phyloP scores from a whole-genome alignment of 495 filamentous ascomycete species.

The Penicillium atrosanguineum region DNA sequence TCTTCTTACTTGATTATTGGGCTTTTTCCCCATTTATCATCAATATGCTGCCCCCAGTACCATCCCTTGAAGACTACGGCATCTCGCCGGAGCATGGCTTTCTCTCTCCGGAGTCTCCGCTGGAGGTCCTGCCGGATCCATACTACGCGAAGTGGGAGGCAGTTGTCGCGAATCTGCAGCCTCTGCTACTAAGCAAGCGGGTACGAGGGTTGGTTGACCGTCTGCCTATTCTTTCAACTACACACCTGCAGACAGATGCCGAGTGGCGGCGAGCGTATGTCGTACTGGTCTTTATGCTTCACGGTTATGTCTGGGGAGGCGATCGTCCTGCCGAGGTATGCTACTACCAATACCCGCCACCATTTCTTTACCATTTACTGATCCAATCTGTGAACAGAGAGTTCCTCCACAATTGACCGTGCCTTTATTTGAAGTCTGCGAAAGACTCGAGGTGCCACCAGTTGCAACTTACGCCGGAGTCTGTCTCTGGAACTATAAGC shows the following conservation, averaged over 20 bases:
- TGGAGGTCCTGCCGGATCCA: conserved; percentile 73
- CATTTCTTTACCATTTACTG: conserved; percentile 5
- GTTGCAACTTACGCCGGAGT: conserved; percentile 94
- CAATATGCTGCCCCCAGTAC: conserved; percentile 80
- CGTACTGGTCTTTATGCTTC: conserved; percentile 81
- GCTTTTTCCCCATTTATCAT: neutral
- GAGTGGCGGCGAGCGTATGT: conserved; percentile 94
- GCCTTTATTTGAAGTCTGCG: conserved; percentile 75
- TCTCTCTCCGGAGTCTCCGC: conserved; percentile 76
- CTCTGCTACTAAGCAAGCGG: conserved; percentile 77
- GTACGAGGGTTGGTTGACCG: conserved; percentile 71
- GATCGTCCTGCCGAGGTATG: conserved; percentile 72
- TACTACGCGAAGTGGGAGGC: conserved; percentile 96
- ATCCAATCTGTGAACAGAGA: conserved; percentile 47
- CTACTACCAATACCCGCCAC: neutral
- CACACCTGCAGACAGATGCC: conserved; percentile 70
- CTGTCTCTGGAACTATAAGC: conserved; percentile 94
- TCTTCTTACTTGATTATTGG: neutral
- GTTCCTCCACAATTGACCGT: conserved; percentile 82
- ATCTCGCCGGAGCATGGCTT: conserved; percentile 86
- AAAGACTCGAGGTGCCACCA: conserved; percentile 80
- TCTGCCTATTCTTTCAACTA: conserved; percentile 78
- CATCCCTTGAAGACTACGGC: conserved; percentile 76
- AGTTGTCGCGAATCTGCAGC: conserved; percentile 79
- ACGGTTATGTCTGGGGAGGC: conserved; percentile 95